Evolutionary conservation across 257 asterid genomes (phyloP).

Genomic region (Solanum medicagineum): DNA sequence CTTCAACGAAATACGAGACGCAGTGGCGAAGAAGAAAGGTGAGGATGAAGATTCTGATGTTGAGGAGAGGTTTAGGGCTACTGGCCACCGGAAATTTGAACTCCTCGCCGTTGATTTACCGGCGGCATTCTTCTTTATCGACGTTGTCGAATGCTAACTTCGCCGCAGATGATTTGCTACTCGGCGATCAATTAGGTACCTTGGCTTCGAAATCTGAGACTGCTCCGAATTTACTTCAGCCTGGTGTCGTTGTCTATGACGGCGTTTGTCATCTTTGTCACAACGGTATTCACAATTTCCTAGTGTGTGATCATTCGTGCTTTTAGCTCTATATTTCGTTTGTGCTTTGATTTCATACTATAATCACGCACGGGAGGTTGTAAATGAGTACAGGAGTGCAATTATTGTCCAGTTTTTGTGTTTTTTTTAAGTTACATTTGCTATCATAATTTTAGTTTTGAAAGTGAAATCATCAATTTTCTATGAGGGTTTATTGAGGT

Average conservation of each 20-base stretch:
- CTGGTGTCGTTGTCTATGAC: slow-evolving; percentile 76
- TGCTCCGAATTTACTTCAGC: slow-evolving; percentile 45
- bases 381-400: neutral
- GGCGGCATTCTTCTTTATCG: neutral
- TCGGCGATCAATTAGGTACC: neutral
- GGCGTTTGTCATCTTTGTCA: slow-evolving; percentile 93
- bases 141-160: slow-evolving; percentile 7
- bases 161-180: slow-evolving; percentile 19
- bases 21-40: neutral
- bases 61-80: slow-evolving; percentile 4
- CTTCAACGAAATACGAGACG: neutral
- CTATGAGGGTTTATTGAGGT: neutral
- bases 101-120: neutral
- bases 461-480: neutral
- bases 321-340: neutral
- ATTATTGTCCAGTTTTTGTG: neutral
- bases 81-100: slow-evolving; percentile 1
- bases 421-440: neutral
- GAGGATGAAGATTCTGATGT: slow-evolving; percentile 10
- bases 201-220: slow-evolving; percentile 7
- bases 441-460: neutral
- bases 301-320: neutral
- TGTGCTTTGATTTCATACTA: neutral
- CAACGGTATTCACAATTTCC: slow-evolving; percentile 23
- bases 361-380: neutral